These are phyloP conservation scores for Collybia mongolica DNA, from an alignment of 768 basidiomycete genomes.

Conservation along the genomic window DNA sequence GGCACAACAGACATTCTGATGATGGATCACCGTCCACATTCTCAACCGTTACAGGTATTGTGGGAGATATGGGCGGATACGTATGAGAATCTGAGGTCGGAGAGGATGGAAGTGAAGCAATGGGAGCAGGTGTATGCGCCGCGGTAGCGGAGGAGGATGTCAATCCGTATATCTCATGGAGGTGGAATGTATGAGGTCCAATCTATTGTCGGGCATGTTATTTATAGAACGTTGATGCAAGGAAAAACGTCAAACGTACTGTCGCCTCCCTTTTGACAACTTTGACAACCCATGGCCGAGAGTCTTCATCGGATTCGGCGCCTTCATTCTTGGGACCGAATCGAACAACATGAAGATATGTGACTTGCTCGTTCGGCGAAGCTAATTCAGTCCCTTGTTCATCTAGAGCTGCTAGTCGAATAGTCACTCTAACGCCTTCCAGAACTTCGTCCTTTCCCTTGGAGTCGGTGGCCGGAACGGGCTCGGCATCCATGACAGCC, in stretches of 20 bases:
- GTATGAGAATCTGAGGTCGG: conserved; percentile 26
- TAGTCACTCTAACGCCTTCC: conserved; percentile 77
- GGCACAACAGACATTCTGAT: conserved; percentile 89
- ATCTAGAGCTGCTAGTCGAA: conserved; percentile 80
- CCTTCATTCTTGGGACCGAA: conserved; percentile 49
- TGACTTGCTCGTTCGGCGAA: conserved; percentile 81
- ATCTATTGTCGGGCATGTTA: conserved; percentile 48
- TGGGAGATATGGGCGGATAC: conserved; percentile 27
- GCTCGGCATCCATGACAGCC: conserved; percentile 73
- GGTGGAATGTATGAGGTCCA: conserved; percentile 89
- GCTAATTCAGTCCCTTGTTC: conserved; percentile 66
- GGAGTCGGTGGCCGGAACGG: conserved; percentile 27
- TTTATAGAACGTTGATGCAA: not conserved
- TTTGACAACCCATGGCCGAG: conserved; percentile 85
- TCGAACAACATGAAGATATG: conserved; percentile 83
- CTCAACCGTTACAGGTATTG: conserved; percentile 19
- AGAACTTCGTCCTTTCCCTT: conserved; percentile 41
- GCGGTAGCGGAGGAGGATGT: conserved; percentile 51
- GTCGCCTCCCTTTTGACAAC: conserved; percentile 92
- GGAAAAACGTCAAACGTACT: conserved; percentile 30
- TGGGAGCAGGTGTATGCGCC: conserved; percentile 25
- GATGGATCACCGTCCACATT: conserved; percentile 64
- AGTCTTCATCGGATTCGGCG: conserved; percentile 41
- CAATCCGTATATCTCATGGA: conserved; percentile 94
- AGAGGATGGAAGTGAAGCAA: conserved; percentile 29